phyloP scores from a whole-genome alignment of 148 eudicot genomes.

The Persicaria tinctoria region DNA sequence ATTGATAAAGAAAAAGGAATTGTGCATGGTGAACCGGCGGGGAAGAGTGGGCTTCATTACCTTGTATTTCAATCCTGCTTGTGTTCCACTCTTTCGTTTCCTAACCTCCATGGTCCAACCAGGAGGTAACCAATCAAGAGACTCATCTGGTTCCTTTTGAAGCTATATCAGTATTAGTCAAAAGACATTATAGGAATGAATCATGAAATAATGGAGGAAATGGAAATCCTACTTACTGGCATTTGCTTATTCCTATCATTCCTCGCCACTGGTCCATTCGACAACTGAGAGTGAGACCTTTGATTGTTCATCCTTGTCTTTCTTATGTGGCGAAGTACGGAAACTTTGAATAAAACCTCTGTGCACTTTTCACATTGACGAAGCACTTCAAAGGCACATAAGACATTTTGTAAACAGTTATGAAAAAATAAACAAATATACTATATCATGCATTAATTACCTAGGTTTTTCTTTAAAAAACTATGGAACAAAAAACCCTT shows the following conservation, averaged over 20 bases:
- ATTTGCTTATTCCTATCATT: constrained; percentile 20
- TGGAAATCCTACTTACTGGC: constrained; percentile 34
- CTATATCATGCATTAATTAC: neutral
- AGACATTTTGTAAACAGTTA: neutral
- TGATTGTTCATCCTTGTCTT: constrained; percentile 14
- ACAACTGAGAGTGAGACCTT: constrained; percentile 14
- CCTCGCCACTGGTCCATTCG: constrained; percentile 13
- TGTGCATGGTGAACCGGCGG: neutral
- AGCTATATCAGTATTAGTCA: constrained; percentile 9
- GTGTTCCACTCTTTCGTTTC: constrained; percentile 24
- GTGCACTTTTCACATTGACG: constrained; percentile 30
- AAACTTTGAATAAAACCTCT: constrained; percentile 48
- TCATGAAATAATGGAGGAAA: constrained; percentile 8
- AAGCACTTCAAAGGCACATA: constrained; percentile 30
- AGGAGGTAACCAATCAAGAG: constrained; percentile 45
- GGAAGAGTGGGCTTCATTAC: constrained; percentile 18
- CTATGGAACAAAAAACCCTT: neutral
- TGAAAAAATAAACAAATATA: constrained; percentile 1
- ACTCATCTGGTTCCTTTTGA: constrained; percentile 23
- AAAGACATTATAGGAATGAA: constrained; percentile 10
- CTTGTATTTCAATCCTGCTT: constrained; percentile 35
- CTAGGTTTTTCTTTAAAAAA: neutral
- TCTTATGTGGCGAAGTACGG: constrained; percentile 28
- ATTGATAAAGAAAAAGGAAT: neutral
- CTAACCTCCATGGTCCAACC: constrained; percentile 60